Conservation (phyloP, 73 alveolate species). For the Symbiodinium pilosum region DNA sequence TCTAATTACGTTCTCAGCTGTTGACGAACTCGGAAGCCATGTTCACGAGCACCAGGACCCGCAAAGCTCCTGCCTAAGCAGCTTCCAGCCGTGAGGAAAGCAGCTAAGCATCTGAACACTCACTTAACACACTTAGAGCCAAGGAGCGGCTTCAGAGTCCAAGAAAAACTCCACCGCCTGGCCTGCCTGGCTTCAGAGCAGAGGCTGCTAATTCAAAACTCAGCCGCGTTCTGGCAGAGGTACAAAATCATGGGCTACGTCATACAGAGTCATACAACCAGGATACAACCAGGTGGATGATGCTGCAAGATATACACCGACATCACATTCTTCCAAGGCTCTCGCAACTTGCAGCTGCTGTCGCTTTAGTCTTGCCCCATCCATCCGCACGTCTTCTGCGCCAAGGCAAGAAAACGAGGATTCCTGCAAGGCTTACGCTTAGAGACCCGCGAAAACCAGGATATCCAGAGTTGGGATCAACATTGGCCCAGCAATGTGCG, state of each 20-base stretch:
- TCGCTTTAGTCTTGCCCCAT: constrained; percentile 48
- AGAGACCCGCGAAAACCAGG: too few relatives aligned
- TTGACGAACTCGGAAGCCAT: constrained; percentile 37
- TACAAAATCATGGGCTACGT: too few relatives aligned
- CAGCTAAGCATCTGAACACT: too few relatives aligned
- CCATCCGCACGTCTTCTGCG: constrained; percentile 54
- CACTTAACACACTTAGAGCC: too few relatives aligned
- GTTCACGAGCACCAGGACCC: constrained; percentile 65
- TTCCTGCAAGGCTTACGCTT: too few relatives aligned
- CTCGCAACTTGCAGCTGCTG: constrained; percentile 74
- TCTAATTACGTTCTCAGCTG: neutral
- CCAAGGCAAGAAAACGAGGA: constrained; percentile 48
- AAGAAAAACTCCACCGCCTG: constrained; percentile 60
- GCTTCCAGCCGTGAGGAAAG: too few relatives aligned
- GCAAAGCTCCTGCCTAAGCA: constrained; percentile 67
- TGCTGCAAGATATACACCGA: too few relatives aligned
- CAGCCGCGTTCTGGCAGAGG: too few relatives aligned
- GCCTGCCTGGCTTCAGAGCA: constrained; percentile 29
- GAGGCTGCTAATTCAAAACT: neutral
- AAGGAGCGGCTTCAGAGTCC: constrained; percentile 29
- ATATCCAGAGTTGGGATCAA: too few relatives aligned
- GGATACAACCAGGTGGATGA: too few relatives aligned
- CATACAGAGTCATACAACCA: too few relatives aligned
- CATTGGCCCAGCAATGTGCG: too few relatives aligned
- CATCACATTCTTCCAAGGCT: neutral